phyloP scores from a whole-genome alignment of 2,329 filamentous ascomycete genomes.

The Neopestalotiopsis clavispora region DNA sequence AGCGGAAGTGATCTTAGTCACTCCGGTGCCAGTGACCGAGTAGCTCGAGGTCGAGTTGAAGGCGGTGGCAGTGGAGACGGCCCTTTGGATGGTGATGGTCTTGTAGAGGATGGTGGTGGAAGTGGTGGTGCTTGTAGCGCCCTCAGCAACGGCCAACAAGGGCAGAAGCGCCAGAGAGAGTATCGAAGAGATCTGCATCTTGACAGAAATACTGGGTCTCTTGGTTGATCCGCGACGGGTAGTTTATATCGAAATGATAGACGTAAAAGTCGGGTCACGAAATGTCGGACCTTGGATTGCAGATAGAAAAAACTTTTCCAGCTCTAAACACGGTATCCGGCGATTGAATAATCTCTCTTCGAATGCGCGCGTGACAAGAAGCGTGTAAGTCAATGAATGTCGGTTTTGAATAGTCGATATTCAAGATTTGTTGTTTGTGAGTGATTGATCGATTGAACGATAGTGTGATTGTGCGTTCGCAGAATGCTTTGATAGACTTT shows the following conservation, averaged over 20 bases:
- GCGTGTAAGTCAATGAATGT: constrained; percentile 17
- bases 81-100: constrained; percentile 43
- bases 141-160: constrained; percentile 54
- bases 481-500: constrained; percentile 18
- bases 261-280: background rate
- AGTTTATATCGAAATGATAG: background rate
- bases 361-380: constrained; percentile 1
- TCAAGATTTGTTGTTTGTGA: constrained; percentile 11
- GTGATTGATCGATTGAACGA: background rate
- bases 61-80: constrained; percentile 41
- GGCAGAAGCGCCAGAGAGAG: constrained; percentile 56
- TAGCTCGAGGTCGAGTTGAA: constrained; percentile 42
- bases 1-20: constrained; percentile 30
- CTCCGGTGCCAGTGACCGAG: constrained; percentile 36
- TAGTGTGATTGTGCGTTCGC: constrained; percentile 10
- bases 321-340: background rate
- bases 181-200: constrained; percentile 51
- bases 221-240: background rate
- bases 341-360: background rate
- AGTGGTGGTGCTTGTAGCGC: constrained; percentile 51
- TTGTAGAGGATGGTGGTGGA: constrained; percentile 56
- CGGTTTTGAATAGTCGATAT: constrained; percentile 18
- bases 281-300: background rate
- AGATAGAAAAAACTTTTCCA: constrained; percentile 4
- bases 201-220: constrained; percentile 19